Conservation (phyloP, 1,284 basidiomycete species). For the Abortiporus biennis region DNA sequence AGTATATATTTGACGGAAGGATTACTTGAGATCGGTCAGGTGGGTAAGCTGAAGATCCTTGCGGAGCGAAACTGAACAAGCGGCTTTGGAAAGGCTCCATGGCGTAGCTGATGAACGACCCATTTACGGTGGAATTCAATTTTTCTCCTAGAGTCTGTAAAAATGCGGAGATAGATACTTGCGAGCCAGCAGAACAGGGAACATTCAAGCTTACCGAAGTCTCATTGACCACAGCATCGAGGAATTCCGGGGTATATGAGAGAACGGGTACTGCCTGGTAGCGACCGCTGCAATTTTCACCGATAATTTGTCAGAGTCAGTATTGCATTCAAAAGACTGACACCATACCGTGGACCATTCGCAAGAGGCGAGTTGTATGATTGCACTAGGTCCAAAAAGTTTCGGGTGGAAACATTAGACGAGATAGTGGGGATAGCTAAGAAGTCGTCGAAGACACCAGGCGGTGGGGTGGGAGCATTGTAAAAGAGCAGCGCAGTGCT, state of each 20-base stretch:
- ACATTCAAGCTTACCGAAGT: neutral
- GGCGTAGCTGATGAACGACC: neutral
- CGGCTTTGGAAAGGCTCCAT: slow-evolving; percentile 11
- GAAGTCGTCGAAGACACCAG: slow-evolving; percentile 29
- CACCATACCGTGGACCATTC: neutral
- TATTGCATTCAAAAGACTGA: neutral
- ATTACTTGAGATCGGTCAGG: slow-evolving; percentile 10
- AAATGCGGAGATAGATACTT: neutral
- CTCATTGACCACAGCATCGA: neutral
- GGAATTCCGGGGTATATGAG: neutral
- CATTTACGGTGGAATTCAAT: neutral
- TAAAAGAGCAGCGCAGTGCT: slow-evolving; percentile 33
- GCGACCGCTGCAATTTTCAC: neutral
- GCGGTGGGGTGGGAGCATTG: slow-evolving; percentile 26
- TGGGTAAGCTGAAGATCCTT: slow-evolving; percentile 18
- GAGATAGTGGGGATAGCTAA: slow-evolving; percentile 17
- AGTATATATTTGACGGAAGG: slow-evolving; percentile 13
- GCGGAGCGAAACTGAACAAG: slow-evolving; percentile 9
- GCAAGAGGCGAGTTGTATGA: neutral
- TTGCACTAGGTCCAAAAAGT: neutral
- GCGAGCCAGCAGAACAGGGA: neutral
- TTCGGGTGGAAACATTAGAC: slow-evolving; percentile 17
- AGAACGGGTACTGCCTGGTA: neutral
- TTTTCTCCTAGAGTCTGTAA: neutral
- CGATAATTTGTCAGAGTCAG: neutral